phyloP scores from a whole-genome alignment of 306 rosid species.

The Purshia tridentata region DNA sequence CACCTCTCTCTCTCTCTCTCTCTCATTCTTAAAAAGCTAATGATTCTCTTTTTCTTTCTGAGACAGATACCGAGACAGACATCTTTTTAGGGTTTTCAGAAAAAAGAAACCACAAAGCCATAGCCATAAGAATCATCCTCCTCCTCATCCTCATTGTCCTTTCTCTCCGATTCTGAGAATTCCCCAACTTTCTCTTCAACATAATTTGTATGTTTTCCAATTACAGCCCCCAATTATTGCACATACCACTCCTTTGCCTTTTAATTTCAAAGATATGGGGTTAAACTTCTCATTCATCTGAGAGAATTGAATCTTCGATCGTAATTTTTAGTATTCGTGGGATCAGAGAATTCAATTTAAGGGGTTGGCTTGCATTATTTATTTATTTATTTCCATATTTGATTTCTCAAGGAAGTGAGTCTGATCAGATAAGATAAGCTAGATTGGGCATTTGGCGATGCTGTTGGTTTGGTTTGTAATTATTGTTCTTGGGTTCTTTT shows the following conservation, averaged over 20 bases:
- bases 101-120: not conserved
- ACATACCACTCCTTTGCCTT: too few species aligned
- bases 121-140: slow-evolving; percentile 1
- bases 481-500: not conserved
- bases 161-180: slow-evolving; percentile 4
- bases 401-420: not conserved
- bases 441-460: not conserved
- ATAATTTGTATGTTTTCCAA: too few species aligned
- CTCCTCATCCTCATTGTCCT: slow-evolving; percentile 9
- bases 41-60: slow-evolving; percentile 17
- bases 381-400: not conserved
- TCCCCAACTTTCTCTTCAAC: not conserved
- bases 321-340: too few species aligned
- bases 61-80: slow-evolving; percentile 7
- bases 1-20: slow-evolving; percentile 2
- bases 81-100: slow-evolving; percentile 31
- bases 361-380: not conserved
- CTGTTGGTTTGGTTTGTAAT: not conserved
- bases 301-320: too few species aligned
- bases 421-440: not conserved
- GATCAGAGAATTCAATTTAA: not conserved
- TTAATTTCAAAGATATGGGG: too few species aligned
- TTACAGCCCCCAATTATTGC: too few species aligned
- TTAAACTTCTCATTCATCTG: too few species aligned
- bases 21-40: slow-evolving; percentile 5